Percentiles rank a stretch among this genome's conserved stretches.
These are phyloP conservation scores for Porphyrellus cyaneotinctus DNA, from an alignment of 768 basidiomycete genomes.

Conservation along the genomic window DNA sequence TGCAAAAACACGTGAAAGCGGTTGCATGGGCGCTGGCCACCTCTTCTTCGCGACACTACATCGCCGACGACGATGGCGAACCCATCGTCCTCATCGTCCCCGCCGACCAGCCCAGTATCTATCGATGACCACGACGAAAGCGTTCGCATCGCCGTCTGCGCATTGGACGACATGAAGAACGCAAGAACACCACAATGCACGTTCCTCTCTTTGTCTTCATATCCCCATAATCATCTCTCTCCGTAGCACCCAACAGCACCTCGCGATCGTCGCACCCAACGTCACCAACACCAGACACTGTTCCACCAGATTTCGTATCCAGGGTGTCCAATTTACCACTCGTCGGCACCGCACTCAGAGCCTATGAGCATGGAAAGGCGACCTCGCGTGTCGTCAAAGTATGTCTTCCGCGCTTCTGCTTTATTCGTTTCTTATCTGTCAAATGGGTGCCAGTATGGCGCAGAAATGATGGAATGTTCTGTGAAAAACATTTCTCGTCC, in stretches of 20 bases:
- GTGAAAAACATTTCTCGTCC: slow-evolving; percentile 78
- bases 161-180: slow-evolving; percentile 75
- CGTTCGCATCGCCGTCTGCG: slow-evolving; percentile 73
- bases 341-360: slow-evolving; percentile 65
- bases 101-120: neutral
- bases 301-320: slow-evolving; percentile 38
- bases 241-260: slow-evolving; percentile 9
- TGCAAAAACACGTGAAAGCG: slow-evolving; percentile 26
- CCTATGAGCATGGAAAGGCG: slow-evolving; percentile 81
- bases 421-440: slow-evolving; percentile 8
- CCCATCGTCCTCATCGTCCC: slow-evolving; percentile 12
- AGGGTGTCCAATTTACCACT: slow-evolving; percentile 69
- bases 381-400: slow-evolving; percentile 85
- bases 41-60: neutral
- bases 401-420: slow-evolving; percentile 10
- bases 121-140: slow-evolving; percentile 65
- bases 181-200: slow-evolving; percentile 16
- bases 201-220: slow-evolving; percentile 3
- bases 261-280: slow-evolving; percentile 12
- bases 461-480: slow-evolving; percentile 81
- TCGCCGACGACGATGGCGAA: slow-evolving; percentile 12
- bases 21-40: neutral
- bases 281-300: slow-evolving; percentile 11
- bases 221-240: neutral
- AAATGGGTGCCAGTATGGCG: slow-evolving; percentile 61